Evolutionary conservation across 768 basidiomycete species (phyloP).

Genomic region (Phanerochaete sordida): DNA sequence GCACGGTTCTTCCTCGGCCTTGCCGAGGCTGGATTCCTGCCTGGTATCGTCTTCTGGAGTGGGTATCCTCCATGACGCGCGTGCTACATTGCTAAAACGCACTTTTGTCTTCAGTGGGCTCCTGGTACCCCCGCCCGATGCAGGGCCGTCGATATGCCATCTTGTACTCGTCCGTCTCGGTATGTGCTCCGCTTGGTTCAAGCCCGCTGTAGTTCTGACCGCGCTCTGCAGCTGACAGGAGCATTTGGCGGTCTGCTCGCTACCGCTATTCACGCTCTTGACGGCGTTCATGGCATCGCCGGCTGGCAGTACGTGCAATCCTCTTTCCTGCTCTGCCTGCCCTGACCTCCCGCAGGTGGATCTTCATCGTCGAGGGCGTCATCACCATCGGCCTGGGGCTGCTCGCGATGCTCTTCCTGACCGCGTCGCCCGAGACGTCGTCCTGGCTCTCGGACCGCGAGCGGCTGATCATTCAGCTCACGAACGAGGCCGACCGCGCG

Average conservation of each 20-base stretch:
- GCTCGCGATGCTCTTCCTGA: constrained; percentile 32
- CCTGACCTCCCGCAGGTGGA: constrained; percentile 23
- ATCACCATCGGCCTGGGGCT: constrained; percentile 37
- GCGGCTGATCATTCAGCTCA: constrained; percentile 35
- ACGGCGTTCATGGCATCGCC: constrained; percentile 33
- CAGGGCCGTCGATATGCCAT: constrained; percentile 21
- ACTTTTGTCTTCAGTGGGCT: constrained; percentile 30
- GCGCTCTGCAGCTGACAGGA: constrained; percentile 25
- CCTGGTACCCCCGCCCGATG: constrained; percentile 36
- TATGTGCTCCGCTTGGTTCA: constrained; percentile 8
- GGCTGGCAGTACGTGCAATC: constrained; percentile 30
- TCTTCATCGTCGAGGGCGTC: constrained; percentile 46
- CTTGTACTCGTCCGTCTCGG: constrained; percentile 27
- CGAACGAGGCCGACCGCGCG: constrained; percentile 34
- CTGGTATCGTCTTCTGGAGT: constrained; percentile 35
- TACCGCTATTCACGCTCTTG: constrained; percentile 34
- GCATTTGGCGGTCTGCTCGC: constrained; percentile 32
- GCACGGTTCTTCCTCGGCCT: constrained; percentile 38
- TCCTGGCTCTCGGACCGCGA: constrained; percentile 42
- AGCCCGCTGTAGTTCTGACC: no score
- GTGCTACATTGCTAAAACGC: background rate
- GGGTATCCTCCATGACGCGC: background rate
- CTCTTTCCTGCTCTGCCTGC: background rate
- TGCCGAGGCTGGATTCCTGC: constrained; percentile 37
- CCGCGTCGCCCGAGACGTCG: constrained; percentile 46